These are phyloP conservation scores for Alternaria metachromatica DNA, from an alignment of 2,329 filamentous ascomycete genomes.

Conservation along the genomic window DNA sequence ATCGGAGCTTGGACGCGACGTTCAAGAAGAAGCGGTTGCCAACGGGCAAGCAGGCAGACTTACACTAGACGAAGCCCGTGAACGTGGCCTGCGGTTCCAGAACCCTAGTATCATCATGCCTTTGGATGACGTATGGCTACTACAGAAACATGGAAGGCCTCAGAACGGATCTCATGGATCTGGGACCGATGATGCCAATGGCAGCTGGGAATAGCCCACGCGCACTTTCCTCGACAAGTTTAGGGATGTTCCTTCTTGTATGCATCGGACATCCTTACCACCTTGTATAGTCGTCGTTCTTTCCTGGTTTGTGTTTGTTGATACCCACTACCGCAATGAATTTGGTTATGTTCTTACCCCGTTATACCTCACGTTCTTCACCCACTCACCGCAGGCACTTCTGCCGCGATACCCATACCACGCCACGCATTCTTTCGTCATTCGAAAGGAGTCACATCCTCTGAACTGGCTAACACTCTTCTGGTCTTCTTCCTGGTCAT, in stretches of 20 bases:
- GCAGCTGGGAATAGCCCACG: constrained; percentile 14
- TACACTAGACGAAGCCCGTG: constrained; percentile 75
- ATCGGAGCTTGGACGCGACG: constrained; percentile 56
- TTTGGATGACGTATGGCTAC: constrained; percentile 76
- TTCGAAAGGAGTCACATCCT: neutral
- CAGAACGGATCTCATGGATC: constrained; percentile 33
- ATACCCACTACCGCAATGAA: constrained; percentile 15
- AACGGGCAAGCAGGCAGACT: constrained; percentile 50
- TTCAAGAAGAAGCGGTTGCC: constrained; percentile 49
- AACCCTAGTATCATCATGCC: constrained; percentile 76
- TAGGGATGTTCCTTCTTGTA: constrained; percentile 24
- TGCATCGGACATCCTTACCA: constrained; percentile 9
- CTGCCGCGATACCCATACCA: neutral
- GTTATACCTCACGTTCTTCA: neutral
- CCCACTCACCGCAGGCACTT: neutral
- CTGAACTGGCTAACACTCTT: neutral
- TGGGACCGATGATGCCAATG: constrained; percentile 21
- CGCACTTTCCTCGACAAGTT: constrained; percentile 4
- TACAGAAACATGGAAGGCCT: constrained; percentile 38
- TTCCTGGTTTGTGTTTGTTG: constrained; percentile 10
- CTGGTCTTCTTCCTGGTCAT: neutral
- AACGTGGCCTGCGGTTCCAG: constrained; percentile 73
- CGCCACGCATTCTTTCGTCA: neutral
- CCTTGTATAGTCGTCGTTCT: constrained; percentile 5
- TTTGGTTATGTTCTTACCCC: neutral